These are phyloP conservation scores for Suhomyces chickasaworum DNA, from an alignment of 1,139 yeast species.

Conservation along the genomic window DNA sequence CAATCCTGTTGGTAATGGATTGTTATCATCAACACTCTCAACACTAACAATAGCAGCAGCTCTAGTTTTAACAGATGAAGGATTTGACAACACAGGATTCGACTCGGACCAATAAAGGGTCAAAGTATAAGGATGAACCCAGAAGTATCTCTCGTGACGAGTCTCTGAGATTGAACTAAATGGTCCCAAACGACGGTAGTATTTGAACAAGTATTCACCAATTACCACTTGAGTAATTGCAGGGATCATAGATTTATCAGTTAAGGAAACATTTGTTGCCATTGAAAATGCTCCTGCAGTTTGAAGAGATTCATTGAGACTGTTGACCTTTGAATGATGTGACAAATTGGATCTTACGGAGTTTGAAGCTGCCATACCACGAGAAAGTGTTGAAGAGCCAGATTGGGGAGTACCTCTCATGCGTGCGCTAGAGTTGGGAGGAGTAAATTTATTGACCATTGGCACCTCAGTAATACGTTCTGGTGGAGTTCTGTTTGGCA, in stretches of 20 bases:
- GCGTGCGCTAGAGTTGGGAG: conserved; percentile 19
- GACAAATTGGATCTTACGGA: conserved; percentile 39
- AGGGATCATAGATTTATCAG: conserved; percentile 76
- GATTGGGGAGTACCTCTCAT: conserved; percentile 20
- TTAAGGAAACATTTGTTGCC: conserved; percentile 69
- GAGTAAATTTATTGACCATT: conserved; percentile 16
- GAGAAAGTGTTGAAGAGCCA: conserved; percentile 12
- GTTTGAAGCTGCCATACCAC: conserved; percentile 23
- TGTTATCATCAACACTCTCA: conserved; percentile 78
- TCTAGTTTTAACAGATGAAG: conserved; percentile 64
- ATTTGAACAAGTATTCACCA: conserved; percentile 88
- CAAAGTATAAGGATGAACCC: conserved; percentile 94
- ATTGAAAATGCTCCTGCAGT: conserved; percentile 51
- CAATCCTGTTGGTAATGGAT: conserved; percentile 88
- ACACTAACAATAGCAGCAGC: conserved; percentile 83
- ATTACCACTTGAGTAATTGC: conserved; percentile 90
- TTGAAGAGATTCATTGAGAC: conserved; percentile 34
- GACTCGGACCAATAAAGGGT: conserved; percentile 87
- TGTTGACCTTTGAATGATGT: conserved; percentile 30
- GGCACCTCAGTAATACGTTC: conserved; percentile 10
- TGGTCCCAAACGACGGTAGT: conserved; percentile 77
- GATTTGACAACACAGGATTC: conserved; percentile 77
- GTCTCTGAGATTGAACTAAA: conserved; percentile 73
- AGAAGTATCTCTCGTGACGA: conserved; percentile 90
- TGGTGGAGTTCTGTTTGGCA: conserved; percentile 13